Percentiles rank a stretch among this genome's conserved stretches.
Conservation (phyloP, 768 basidiomycete species). For the Paxillus involutus region DNA sequence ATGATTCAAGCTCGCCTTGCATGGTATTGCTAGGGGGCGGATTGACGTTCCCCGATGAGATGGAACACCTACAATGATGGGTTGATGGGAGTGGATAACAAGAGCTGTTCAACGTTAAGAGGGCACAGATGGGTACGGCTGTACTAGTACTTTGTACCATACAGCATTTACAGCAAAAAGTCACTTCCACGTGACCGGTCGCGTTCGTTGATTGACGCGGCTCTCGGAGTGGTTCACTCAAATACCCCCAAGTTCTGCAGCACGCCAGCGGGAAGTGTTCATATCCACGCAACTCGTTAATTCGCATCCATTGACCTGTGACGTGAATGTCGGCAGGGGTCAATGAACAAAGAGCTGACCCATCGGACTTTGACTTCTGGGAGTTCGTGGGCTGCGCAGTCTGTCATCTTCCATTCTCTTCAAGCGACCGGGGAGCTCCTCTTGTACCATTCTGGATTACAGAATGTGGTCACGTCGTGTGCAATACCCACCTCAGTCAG, state of each 20-base stretch:
- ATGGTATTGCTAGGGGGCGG: neutral
- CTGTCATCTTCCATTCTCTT: slow-evolving; percentile 67
- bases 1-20: neutral
- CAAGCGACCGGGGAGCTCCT: slow-evolving; percentile 47
- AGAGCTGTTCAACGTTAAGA: too few relatives aligned
- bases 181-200: slow-evolving; percentile 17
- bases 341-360: slow-evolving; percentile 10
- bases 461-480: slow-evolving; percentile 84
- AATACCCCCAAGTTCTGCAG: too few relatives aligned
- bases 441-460: slow-evolving; percentile 85
- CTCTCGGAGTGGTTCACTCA: too few relatives aligned
- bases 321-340: slow-evolving; percentile 13
- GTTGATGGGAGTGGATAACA: too few relatives aligned
- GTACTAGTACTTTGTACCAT: too few relatives aligned
- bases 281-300: neutral
- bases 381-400: slow-evolving; percentile 71
- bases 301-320: neutral
- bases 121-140: neutral
- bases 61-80: too few relatives aligned
- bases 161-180: too few relatives aligned
- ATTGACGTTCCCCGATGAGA: too few relatives aligned
- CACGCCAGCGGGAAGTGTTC: too few relatives aligned
- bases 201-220: slow-evolving; percentile 1
- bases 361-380: slow-evolving; percentile 64
- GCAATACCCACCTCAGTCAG: slow-evolving; percentile 83